Conservation (phyloP, 2,329 filamentous ascomycete genomes). For the Alternaria triticimaculans region DNA sequence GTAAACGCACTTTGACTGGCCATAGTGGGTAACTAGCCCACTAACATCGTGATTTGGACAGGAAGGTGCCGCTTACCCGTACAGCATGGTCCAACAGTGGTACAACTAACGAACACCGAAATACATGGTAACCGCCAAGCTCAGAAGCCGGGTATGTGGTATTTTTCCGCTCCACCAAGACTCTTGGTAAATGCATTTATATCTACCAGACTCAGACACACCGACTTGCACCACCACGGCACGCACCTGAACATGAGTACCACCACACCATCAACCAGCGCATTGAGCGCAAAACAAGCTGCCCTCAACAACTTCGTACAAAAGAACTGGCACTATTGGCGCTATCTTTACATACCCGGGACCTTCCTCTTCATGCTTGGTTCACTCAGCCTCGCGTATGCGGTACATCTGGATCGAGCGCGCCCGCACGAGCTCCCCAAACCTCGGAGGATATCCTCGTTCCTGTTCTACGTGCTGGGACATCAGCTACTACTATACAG, state of each 20-base stretch:
- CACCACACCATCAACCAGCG: neutral
- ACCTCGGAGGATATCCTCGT: neutral
- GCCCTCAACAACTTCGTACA: neutral
- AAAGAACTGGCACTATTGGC: neutral
- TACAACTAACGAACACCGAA: neutral
- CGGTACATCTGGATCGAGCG: neutral
- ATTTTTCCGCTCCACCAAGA: neutral
- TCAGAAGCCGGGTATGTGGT: neutral
- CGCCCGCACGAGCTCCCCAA: neutral
- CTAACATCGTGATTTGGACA: neutral
- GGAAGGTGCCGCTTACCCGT: neutral
- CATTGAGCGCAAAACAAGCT: neutral
- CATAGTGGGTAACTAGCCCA: neutral
- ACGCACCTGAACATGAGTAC: neutral
- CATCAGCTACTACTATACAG: neutral
- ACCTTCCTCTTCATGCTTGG: neutral
- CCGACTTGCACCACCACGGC: neutral
- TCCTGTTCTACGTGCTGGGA: neutral
- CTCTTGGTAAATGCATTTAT: neutral
- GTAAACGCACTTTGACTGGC: neutral
- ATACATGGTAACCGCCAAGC: neutral
- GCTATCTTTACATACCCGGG: neutral
- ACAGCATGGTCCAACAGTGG: neutral
- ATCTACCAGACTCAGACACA: accelerated
- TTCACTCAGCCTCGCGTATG: neutral